These are phyloP conservation scores for Tylopilus balloui DNA, from an alignment of 768 basidiomycete genomes.

Conservation along the genomic window DNA sequence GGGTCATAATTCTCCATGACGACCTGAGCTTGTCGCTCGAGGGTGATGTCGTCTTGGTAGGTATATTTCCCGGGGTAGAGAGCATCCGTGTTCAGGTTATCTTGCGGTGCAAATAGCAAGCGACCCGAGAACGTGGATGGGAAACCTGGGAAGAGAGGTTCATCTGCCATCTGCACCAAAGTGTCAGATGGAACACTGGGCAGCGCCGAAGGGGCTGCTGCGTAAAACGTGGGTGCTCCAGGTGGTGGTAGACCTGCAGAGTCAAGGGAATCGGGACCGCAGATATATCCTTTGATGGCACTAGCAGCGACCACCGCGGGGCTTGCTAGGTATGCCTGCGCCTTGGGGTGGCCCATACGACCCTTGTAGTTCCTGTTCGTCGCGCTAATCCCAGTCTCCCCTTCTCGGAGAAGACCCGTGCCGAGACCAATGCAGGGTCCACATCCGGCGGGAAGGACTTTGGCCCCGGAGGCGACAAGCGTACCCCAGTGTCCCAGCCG, in stretches of 20 bases:
- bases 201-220: conserved; percentile 37
- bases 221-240: conserved; percentile 55
- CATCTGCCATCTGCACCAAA: conserved; percentile 34
- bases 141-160: conserved; percentile 77
- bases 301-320: conserved; percentile 97
- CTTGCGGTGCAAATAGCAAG: conserved; percentile 90
- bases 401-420: conserved; percentile 87
- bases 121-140: conserved; percentile 78
- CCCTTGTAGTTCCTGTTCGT: conserved; percentile 99
- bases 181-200: conserved; percentile 28
- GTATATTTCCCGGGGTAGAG: conserved; percentile 99
- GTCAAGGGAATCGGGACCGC: conserved; percentile 70
- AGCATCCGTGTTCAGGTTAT: conserved; percentile 96
- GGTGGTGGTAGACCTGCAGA: conserved; percentile 44
- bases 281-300: conserved; percentile 88
- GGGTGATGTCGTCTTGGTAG: conserved; percentile 98
- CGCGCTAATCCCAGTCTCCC: conserved; percentile 93
- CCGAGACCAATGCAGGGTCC: conserved; percentile 98
- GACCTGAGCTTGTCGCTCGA: conserved; percentile 87
- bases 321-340: conserved; percentile 91
- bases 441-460: conserved; percentile 90
- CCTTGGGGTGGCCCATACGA: conserved; percentile 94
- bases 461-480: conserved; percentile 84
- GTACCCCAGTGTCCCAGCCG: conserved; percentile 82
- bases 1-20: conserved; percentile 99